These are phyloP conservation scores for Agaricus sinodeliciosus DNA, from an alignment of 768 basidiomycete genomes.

Conservation along the genomic window DNA sequence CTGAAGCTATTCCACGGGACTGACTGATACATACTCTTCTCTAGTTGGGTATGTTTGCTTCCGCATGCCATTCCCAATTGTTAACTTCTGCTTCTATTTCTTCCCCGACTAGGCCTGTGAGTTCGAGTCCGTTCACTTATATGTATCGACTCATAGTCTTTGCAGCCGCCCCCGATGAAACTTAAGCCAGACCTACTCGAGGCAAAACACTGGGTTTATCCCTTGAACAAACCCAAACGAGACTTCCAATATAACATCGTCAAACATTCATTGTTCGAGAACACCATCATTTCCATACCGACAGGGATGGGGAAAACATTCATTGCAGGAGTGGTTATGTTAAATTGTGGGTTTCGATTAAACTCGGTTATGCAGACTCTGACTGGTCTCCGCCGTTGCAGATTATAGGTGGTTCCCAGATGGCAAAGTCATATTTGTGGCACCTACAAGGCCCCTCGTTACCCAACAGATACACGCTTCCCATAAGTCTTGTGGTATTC, in stretches of 20 bases:
- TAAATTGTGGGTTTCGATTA: slow-evolving; percentile 58
- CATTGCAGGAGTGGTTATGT: slow-evolving; percentile 94
- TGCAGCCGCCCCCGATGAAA: slow-evolving; percentile 72
- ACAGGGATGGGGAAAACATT: slow-evolving; percentile 98
- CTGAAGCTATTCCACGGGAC: background rate
- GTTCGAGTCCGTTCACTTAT: background rate
- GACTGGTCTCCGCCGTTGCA: background rate
- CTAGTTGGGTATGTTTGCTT: slow-evolving; percentile 45
- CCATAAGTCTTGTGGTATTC: slow-evolving; percentile 90
- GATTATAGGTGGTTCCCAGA: slow-evolving; percentile 91
- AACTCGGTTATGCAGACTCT: slow-evolving; percentile 1
- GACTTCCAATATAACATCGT: slow-evolving; percentile 96
- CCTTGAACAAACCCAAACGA: slow-evolving; percentile 80
- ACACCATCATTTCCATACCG: slow-evolving; percentile 89
- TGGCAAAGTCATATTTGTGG: slow-evolving; percentile 90
- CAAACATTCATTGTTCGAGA: slow-evolving; percentile 78
- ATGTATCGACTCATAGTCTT: slow-evolving; percentile 25
- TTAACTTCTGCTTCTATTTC: background rate
- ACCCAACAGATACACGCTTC: slow-evolving; percentile 93
- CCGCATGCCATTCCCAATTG: background rate
- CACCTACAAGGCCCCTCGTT: slow-evolving; percentile 94
- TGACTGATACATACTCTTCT: background rate
- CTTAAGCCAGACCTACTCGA: slow-evolving; percentile 70
- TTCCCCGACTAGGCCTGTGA: slow-evolving; percentile 2
- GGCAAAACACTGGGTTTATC: slow-evolving; percentile 85